Evolutionary conservation across 75 land plant species (phyloP), one percentile per base, ranked within the genome.

Genomic region (Larix kaempferi): DNA sequence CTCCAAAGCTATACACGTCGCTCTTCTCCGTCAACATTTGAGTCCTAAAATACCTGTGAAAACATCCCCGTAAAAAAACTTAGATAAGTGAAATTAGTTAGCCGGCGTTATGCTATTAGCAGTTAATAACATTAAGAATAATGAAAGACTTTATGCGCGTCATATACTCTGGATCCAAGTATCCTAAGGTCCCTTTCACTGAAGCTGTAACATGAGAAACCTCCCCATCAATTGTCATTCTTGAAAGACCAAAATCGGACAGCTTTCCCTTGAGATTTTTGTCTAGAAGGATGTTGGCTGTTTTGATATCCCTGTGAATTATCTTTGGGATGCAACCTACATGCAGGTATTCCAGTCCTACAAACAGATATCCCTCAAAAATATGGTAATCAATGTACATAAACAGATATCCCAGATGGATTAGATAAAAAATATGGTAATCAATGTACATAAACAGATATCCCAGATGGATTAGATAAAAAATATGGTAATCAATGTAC

Each of bases 1-100:
- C 80, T 19, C 84, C 80, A 73, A 78, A 82, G 57, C 80, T 78
- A 57, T 82, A 82, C 1, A 82, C 80, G 61, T 82, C 84, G 27
- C 80, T 77, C 52, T 67, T 77, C 66, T 76, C 79, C 14, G 79
- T 81, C 25, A 81, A 71, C 60, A 57, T 37, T 8, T 58, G 35
- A 25, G 57, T 71, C 27, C 35, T 67, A 57, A 81, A 81, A 60
- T 81, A 74, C 57, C 75, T 74, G 27, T 15, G 41, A n/a, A 39
- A 39, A 39, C 1, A 39, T 39, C 39, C 39, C 39, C 39, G 39
- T 37, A 1, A 37, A 37, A 37, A 37, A 37, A 3, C 3, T 37
- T 37, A 37, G 39, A 37, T 1, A 37, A 37, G 3, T 2, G 1
- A 37, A 1, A 39, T 39, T 5, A n/a, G n/a, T n/a, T n/a, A n/a